Evolutionary conservation across 75 land plant genomes (phyloP).

Genomic region (Sequoiadendron giganteum): DNA sequence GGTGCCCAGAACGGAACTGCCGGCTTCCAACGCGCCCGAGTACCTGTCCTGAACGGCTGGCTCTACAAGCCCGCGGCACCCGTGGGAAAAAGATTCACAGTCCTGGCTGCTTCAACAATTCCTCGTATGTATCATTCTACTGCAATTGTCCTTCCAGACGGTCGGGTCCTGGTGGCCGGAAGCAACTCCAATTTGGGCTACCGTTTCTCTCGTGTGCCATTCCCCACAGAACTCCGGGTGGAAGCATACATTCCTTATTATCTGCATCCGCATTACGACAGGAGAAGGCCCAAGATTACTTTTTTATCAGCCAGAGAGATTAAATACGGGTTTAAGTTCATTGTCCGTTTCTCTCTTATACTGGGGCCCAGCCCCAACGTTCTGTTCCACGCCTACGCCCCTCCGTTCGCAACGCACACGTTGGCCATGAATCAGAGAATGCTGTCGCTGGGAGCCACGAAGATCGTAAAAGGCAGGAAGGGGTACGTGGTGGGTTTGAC

Average conservation of each 20-base stretch:
- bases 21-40: constrained; percentile 51
- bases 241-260: constrained; percentile 47
- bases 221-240: constrained; percentile 62
- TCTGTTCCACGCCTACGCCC: constrained; percentile 28
- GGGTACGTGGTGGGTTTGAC: constrained; percentile 15
- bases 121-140: constrained; percentile 74
- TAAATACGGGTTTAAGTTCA: constrained; percentile 19
- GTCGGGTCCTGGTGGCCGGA: constrained; percentile 56
- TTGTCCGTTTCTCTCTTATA: constrained; percentile 16
- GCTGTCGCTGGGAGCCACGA: constrained; percentile 30
- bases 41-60: constrained; percentile 46
- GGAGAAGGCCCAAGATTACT: constrained; percentile 16
- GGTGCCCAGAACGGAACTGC: constrained; percentile 58
- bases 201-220: constrained; percentile 36
- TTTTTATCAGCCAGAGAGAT: constrained; percentile 8
- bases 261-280: constrained; percentile 1
- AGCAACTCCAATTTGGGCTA: constrained; percentile 56
- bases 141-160: constrained; percentile 49
- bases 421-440: constrained; percentile 59
- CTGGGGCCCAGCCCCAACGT: constrained; percentile 10
- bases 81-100: constrained; percentile 18
- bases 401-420: constrained; percentile 64
- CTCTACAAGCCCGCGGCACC: constrained; percentile 26
- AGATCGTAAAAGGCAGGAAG: not conserved
- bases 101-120: constrained; percentile 19